Conservation (phyloP, 495 filamentous ascomycete species). For the Parachaetomium inaequale region DNA sequence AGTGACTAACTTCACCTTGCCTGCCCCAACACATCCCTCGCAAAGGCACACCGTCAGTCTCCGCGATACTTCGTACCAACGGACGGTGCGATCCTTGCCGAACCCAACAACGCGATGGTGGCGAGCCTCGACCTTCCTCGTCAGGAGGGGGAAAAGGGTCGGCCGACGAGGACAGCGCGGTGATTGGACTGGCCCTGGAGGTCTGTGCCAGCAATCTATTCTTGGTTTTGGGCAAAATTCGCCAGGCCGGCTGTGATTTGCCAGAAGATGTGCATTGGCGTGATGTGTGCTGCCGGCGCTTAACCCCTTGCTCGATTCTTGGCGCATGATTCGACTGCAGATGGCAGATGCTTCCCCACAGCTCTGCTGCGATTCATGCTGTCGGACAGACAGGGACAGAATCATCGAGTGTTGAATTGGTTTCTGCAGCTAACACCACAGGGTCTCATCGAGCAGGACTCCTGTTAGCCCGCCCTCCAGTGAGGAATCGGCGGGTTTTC, state of each 20-base stretch:
- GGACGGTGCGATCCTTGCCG: not conserved
- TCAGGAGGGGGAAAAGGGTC: slow-evolving; percentile 11
- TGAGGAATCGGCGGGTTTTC: too few relatives aligned
- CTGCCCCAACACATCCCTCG: not conserved
- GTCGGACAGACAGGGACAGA: not conserved
- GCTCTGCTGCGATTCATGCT: slow-evolving; percentile 3
- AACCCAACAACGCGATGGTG: slow-evolving; percentile 7
- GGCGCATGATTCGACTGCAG: slow-evolving; percentile 32
- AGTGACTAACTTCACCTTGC: not conserved
- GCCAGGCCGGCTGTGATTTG: slow-evolving; percentile 24
- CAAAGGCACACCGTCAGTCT: not conserved
- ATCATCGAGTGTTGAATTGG: too few relatives aligned
- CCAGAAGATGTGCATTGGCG: slow-evolving; percentile 20
- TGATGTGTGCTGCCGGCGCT: slow-evolving; percentile 37
- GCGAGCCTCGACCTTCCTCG: not conserved
- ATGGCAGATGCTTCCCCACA: not conserved
- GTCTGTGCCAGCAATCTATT: slow-evolving; percentile 35
- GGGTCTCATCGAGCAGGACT: too few relatives aligned
- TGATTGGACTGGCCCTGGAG: slow-evolving; percentile 26
- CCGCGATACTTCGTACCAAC: not conserved
- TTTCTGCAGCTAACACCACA: too few relatives aligned
- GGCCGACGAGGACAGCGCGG: not conserved
- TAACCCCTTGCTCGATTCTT: slow-evolving; percentile 28
- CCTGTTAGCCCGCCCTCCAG: too few relatives aligned
- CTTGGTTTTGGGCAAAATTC: slow-evolving; percentile 30